Conservation (phyloP, 169 alveolate genomes). For the Eimeria necatrix region DNA sequence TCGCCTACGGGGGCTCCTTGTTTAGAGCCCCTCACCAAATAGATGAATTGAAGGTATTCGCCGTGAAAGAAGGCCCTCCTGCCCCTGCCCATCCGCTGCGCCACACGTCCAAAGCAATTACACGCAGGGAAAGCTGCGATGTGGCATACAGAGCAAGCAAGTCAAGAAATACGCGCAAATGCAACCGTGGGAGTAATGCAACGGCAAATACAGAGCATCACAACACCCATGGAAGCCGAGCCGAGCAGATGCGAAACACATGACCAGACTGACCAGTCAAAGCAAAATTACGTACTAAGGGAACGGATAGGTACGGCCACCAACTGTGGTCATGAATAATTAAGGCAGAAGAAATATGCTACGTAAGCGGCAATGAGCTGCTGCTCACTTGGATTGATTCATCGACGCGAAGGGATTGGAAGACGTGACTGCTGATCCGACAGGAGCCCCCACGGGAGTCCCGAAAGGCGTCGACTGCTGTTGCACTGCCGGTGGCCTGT, state of each 20-base stretch:
- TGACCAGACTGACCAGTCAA: too few species aligned
- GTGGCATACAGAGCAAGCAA: too few species aligned
- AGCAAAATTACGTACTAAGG: too few species aligned
- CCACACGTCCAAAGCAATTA: not conserved
- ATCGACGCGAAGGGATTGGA: slow-evolving; percentile 57
- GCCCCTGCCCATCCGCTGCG: slow-evolving; percentile 64
- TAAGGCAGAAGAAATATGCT: too few species aligned
- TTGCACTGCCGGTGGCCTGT: slow-evolving; percentile 33
- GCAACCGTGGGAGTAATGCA: too few species aligned
- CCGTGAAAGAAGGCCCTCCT: slow-evolving; percentile 48
- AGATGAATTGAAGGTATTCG: slow-evolving; percentile 63
- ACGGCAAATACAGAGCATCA: too few species aligned
- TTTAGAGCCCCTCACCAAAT: slow-evolving; percentile 53
- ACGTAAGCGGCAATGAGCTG: not conserved
- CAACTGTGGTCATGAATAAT: too few species aligned
- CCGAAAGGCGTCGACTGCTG: slow-evolving; percentile 32
- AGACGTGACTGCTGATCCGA: not conserved
- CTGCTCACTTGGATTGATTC: slow-evolving; percentile 21
- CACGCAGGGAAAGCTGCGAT: not conserved
- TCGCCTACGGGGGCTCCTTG: slow-evolving; percentile 35
- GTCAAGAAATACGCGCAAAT: too few species aligned
- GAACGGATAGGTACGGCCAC: too few species aligned
- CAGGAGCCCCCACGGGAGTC: slow-evolving; percentile 48
- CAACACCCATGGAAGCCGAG: too few species aligned
- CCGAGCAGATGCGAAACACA: too few species aligned